phyloP scores from a whole-genome alignment of 202 grass and related monocot genomes.

The Miscanthus sacchariflorus region DNA sequence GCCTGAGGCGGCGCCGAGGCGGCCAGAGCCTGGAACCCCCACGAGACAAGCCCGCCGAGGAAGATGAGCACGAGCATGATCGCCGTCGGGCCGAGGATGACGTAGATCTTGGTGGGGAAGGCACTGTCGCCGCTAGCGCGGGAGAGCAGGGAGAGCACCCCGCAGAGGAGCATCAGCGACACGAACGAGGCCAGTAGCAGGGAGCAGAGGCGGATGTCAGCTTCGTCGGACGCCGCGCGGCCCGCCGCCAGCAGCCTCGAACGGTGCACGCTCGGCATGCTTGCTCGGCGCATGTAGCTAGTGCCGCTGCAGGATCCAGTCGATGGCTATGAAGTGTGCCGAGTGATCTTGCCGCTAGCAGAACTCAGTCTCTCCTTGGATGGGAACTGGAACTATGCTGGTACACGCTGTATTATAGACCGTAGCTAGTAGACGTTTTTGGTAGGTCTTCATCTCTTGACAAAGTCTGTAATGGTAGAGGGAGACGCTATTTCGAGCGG shows the following conservation, averaged over 20 bases:
- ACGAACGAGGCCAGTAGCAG: background rate
- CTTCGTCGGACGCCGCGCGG: background rate
- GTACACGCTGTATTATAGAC: too few species aligned
- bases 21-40: background rate
- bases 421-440: too few species aligned
- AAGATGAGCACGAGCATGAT: background rate
- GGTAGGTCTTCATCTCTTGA: too few species aligned
- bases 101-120: background rate
- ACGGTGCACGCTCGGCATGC: slow-evolving; percentile 13
- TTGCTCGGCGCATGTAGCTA: background rate
- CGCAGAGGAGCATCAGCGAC: slow-evolving; percentile 37
- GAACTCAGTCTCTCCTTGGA: too few species aligned
- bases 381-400: background rate
- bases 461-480: too few species aligned
- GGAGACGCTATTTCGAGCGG: too few species aligned
- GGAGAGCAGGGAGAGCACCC: background rate
- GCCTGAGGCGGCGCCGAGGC: background rate
- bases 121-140: background rate
- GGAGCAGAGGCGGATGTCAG: slow-evolving; percentile 8
- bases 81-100: background rate
- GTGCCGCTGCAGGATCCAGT: background rate
- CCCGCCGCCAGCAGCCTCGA: background rate
- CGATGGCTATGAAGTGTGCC: background rate
- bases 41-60: background rate
- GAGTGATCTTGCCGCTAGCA: background rate